Conservation (phyloP, 2,329 filamentous ascomycete genomes). For the Fonsecaea pugnacius region DNA sequence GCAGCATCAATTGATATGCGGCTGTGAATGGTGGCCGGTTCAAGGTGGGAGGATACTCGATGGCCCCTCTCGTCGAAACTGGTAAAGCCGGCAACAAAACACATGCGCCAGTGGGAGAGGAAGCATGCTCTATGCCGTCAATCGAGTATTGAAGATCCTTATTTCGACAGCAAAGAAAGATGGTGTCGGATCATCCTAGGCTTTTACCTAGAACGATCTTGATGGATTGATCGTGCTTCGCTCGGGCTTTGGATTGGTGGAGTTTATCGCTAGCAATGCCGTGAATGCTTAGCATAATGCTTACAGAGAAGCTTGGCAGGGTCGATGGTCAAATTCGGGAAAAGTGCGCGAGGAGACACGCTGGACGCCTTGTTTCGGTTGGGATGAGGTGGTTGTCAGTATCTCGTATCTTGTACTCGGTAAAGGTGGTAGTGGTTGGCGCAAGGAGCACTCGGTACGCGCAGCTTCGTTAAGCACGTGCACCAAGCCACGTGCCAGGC, state of each 20-base stretch:
- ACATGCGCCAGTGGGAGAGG: background rate
- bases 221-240: background rate
- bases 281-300: conserved; percentile 14
- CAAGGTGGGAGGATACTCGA: background rate
- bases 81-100: background rate
- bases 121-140: background rate
- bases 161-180: background rate
- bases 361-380: background rate
- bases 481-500: background rate
- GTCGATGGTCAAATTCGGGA: background rate
- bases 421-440: too few relatives aligned
- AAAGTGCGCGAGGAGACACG: background rate
- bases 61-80: background rate
- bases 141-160: background rate
- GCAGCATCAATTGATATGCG: background rate
- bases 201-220: conserved; percentile 13
- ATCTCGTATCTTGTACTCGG: too few relatives aligned
- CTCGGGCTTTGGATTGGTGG: background rate
- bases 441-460: too few relatives aligned
- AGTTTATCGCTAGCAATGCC: background rate
- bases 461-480: too few relatives aligned
- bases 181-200: background rate
- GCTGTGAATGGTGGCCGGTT: background rate
- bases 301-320: conserved; percentile 7
- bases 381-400: background rate